Conservation (phyloP, 176 grass and related monocot genomes). For the Oryza punctata region DNA sequence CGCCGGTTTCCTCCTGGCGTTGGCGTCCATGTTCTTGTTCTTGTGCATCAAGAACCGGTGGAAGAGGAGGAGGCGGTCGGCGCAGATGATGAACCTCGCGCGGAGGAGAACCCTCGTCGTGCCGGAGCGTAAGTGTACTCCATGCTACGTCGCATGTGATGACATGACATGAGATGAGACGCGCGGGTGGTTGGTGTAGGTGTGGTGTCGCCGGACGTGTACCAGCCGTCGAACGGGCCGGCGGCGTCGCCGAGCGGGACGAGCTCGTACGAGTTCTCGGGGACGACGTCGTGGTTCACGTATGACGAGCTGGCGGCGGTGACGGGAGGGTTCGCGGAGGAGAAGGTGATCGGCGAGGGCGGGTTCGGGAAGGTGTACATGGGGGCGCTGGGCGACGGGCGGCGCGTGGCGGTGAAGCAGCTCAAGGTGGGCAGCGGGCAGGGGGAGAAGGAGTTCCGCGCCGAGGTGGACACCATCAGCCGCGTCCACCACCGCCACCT, state of each 20-base stretch:
- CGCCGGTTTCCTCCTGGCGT: conserved; percentile 39
- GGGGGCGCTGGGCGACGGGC: conserved; percentile 54
- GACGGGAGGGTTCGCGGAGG: conserved; percentile 53
- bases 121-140: conserved; percentile 32
- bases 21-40: conserved; percentile 41
- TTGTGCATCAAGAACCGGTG: conserved; percentile 16
- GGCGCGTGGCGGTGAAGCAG: conserved; percentile 85
- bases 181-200: background rate
- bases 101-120: conserved; percentile 15
- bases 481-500: conserved; percentile 90
- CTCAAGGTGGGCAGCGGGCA: conserved; percentile 67
- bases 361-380: conserved; percentile 72
- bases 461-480: conserved; percentile 87
- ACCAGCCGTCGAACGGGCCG: conserved; percentile 22
- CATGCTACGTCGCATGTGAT: too few species aligned
- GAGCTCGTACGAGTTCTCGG: conserved; percentile 44
- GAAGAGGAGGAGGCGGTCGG: conserved; percentile 17
- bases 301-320: conserved; percentile 56
- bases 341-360: conserved; percentile 64
- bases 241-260: conserved; percentile 30
- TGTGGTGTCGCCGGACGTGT: conserved; percentile 20
- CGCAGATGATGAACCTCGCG: background rate
- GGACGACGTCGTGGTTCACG: conserved; percentile 58
- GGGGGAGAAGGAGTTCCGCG: conserved; percentile 68
- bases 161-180: too few species aligned